Base-by-base conservation (phyloP, 768 basidiomycete genomes). In the Tricholoma furcatifolium region DNA sequence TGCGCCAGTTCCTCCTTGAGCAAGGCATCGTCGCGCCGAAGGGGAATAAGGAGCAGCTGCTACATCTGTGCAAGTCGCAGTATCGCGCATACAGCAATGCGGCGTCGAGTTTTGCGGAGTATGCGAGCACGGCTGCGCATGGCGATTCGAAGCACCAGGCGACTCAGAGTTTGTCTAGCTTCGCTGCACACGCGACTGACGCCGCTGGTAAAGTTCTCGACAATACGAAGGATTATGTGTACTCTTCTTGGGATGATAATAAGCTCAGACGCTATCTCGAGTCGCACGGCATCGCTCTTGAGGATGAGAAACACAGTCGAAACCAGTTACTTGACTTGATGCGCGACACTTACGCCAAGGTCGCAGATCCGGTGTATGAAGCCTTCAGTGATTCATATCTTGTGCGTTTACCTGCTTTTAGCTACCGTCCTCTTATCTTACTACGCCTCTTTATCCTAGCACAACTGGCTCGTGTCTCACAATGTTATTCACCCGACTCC, bases 321-420 rank as follows among this genome's bases (percentile, higher is more conserved):
- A 78, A 82, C 7, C 85, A 96, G 59, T 67, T 97, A 31, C 66
- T 90, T 31, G 72, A 72, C 10, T 75, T 87, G 64, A 88, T 93
- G 80, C 75, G 78, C 34, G 74, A 82, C 30, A 76, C 83, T 0
- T 94, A 93, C 64, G 81, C 80, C 35, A 74, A 76, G 45, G 75
- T 81, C 6, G 63, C 83, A 18, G 71, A 78, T 50, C 88, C 88
- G 2, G 67, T 88, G 34, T 98, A 90, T 83, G 75, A 90, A 18
- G 81, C 84, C 3, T 98, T 96, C 95, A 86, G 85, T 49, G 87
- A 91, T 65, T 86, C 83, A 3, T 89, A 91, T 65, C 82, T 94
- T 46, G 88, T 89, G 55, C 45, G 84, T 66, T 23, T n/a, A 20
- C 15, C 46, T 18, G 30, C 32, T 21, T 35, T 59, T 34, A 9